These are phyloP conservation scores for Ceratobasidium sp. DNA, from an alignment of 1,284 basidiomycete genomes.

Conservation along the genomic window DNA sequence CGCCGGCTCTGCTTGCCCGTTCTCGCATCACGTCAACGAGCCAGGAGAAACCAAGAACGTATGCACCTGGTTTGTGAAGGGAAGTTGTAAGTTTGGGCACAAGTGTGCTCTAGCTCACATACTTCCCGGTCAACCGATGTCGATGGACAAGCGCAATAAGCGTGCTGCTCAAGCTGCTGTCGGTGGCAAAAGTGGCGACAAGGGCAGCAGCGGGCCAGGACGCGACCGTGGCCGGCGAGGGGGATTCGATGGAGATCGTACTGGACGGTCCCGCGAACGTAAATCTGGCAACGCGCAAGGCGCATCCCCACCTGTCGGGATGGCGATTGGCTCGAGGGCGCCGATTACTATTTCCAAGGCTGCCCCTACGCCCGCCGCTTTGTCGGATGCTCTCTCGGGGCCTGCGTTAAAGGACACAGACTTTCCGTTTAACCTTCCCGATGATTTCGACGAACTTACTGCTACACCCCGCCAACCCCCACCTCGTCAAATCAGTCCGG, in stretches of 20 bases:
- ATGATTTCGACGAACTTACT: slow-evolving; percentile 67
- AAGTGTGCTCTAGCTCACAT: slow-evolving; percentile 96
- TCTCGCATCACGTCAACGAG: slow-evolving; percentile 81
- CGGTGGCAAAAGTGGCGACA: slow-evolving; percentile 63
- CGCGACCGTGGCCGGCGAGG: slow-evolving; percentile 60
- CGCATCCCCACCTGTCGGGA: slow-evolving; percentile 48
- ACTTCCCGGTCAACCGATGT: slow-evolving; percentile 91
- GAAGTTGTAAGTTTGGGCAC: slow-evolving; percentile 98
- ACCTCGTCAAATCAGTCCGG: slow-evolving; percentile 44
- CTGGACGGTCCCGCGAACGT: slow-evolving; percentile 58
- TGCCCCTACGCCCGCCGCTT: slow-evolving; percentile 78
- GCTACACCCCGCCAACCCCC: slow-evolving; percentile 63
- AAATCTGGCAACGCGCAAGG: slow-evolving; percentile 47
- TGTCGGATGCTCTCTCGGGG: slow-evolving; percentile 41
- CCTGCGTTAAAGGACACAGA: slow-evolving; percentile 74
- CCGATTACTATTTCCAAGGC: slow-evolving; percentile 73
- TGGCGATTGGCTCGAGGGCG: slow-evolving; percentile 63
- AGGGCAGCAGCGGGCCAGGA: slow-evolving; percentile 56
- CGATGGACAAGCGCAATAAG: slow-evolving; percentile 99
- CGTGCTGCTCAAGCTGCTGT: slow-evolving; percentile 86
- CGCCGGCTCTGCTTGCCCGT: slow-evolving; percentile 94
- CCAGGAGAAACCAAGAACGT: slow-evolving; percentile 89
- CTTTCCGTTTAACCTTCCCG: slow-evolving; percentile 76
- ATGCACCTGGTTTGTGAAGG: slow-evolving; percentile 95
- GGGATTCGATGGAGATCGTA: slow-evolving; percentile 62